Evolutionary conservation across 352 stramenopile genomes (phyloP), one percentile per base, ranked within the genome.

Genomic region (Aphanomyces astaci): DNA sequence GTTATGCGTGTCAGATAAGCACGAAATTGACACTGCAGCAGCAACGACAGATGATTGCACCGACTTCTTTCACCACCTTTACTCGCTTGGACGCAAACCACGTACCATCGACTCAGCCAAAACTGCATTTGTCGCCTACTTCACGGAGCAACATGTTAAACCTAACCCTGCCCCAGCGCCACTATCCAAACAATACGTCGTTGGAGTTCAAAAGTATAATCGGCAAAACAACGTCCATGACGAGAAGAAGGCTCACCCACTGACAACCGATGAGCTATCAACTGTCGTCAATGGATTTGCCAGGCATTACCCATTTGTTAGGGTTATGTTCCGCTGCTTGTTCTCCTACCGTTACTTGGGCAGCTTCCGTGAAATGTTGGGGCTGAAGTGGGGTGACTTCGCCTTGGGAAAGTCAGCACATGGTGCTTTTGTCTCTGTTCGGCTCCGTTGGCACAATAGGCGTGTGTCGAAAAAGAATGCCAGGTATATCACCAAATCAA

Each of bases 371-470:
- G 56, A 64, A 64, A 25, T 64, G 10, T 24, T 64, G 19, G 17
- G 13, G 33, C 43, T 64, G 55, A 24, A 10, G 5, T 64, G 56
- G 56, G 55, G 36, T n/a, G 56, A 64, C 55, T 17, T 64, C 9
- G 56, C 36, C 0, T 31, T 30, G 5, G 2, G 36, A 57, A 28
- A 24, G 43, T 64, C 33, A n/a, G 10, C 55, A 30, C n/a, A n/a
- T n/a, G n/a, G n/a, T n/a, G 19, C 17, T 28, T 54, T 54, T 22
- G 17, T 13, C 24, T 64, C 36, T 9, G 56, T 64, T 25, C 56
- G 56, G 11, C 33, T 64, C 15, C 56, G 56, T 9, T 53, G 56
- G 28, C 56, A 64, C 31, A 64, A 64, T n/a, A 31, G 30, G 56
- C 56, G 15, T 22, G 17, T 51, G 56, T 51, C 4, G 36, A 64